phyloP scores from a whole-genome alignment of 202 grass and related monocot genomes.

The Zoysia matrella region DNA sequence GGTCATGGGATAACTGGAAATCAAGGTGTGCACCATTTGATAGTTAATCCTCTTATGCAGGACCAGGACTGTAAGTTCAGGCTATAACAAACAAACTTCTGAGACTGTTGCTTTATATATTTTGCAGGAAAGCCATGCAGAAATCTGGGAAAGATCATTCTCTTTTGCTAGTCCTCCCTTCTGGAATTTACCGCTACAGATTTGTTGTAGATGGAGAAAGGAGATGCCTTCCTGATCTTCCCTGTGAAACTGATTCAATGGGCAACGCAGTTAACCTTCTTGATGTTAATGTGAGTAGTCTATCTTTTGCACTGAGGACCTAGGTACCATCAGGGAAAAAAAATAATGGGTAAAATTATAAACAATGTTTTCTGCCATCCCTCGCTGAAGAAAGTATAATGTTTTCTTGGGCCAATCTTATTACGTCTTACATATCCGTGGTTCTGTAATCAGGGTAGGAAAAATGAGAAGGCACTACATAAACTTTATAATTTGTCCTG shows the following conservation, averaged over 20 bases:
- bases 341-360: constrained; percentile 4
- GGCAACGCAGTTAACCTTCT: constrained; percentile 88
- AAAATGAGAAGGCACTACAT: not conserved
- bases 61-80: not conserved
- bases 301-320: constrained; percentile 32
- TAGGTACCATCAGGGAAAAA: not conserved
- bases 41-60: constrained; percentile 11
- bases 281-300: constrained; percentile 89
- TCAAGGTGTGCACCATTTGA: constrained; percentile 59
- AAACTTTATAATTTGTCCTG: not conserved
- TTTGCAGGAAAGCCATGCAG: constrained; percentile 85
- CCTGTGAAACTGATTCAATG: constrained; percentile 73
- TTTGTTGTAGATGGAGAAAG: constrained; percentile 90
- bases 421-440: not conserved
- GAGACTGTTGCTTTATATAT: constrained; percentile 26
- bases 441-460: not conserved
- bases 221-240: constrained; percentile 82
- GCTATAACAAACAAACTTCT: constrained; percentile 23
- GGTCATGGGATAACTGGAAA: constrained; percentile 99
- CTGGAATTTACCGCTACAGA: constrained; percentile 87
- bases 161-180: constrained; percentile 83
- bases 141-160: constrained; percentile 95
- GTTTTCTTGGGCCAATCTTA: not conserved
- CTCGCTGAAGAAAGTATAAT: not conserved
- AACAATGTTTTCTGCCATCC: not conserved